Percentiles rank a stretch among this genome's conserved stretches.
Evolutionary conservation across 306 rosid species (phyloP).

Genomic region (Rosa multiflora): DNA sequence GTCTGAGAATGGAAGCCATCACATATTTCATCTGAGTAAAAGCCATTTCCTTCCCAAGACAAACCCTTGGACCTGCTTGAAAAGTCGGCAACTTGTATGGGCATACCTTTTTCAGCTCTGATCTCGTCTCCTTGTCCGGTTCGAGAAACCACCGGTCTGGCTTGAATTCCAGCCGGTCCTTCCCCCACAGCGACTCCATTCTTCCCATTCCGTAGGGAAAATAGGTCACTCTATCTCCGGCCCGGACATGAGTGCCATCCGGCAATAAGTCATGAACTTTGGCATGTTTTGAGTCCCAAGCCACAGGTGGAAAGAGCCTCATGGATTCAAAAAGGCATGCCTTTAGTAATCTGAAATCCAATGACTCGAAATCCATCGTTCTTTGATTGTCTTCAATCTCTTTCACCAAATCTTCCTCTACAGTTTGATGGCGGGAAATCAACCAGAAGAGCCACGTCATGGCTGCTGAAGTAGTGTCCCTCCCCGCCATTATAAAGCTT

Average conservation of each 20-base stretch:
- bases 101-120: conserved; percentile 43
- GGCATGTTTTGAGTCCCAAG: conserved; percentile 96
- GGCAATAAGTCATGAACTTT: conserved; percentile 56
- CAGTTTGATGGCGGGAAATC: conserved; percentile 41
- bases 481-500: conserved; percentile 89
- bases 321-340: conserved; percentile 81
- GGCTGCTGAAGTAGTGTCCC: conserved; percentile 89
- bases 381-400: conserved; percentile 35
- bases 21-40: conserved; percentile 76
- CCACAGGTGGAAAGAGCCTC: conserved; percentile 87
- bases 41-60: conserved; percentile 91
- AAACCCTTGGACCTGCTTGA: conserved; percentile 93
- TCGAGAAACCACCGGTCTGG: conserved; percentile 78
- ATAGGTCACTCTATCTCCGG: conserved; percentile 86
- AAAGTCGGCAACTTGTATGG: conserved; percentile 68
- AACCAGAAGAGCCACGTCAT: conserved; percentile 94
- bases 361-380: conserved; percentile 38
- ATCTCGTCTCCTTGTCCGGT: conserved; percentile 31
- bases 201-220: conserved; percentile 96
- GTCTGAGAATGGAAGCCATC: conserved; percentile 56
- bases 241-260: conserved; percentile 53
- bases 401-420: conserved; percentile 43
- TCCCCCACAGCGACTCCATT: conserved; percentile 80
- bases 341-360: conserved; percentile 52
- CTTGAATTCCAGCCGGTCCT: conserved; percentile 63